These are phyloP conservation scores for Karstenula rhodostoma DNA, from an alignment of 2,329 filamentous ascomycete species.

Conservation along the genomic window DNA sequence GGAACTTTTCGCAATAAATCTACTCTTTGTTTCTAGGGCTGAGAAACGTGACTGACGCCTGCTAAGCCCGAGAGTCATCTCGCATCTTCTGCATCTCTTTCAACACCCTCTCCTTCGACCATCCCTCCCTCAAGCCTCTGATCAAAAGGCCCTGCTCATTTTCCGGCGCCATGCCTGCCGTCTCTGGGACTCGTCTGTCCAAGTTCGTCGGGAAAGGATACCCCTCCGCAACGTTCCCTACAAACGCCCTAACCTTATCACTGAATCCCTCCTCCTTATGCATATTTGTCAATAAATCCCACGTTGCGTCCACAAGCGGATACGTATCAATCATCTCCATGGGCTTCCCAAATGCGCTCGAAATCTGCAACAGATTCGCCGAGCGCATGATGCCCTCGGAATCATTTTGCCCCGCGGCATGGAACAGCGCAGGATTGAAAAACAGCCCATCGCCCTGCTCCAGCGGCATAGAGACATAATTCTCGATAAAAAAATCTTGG, in stretches of 20 bases:
- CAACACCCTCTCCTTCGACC: constrained; percentile 53
- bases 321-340: constrained; percentile 68
- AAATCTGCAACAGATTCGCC: constrained; percentile 47
- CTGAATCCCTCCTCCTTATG: constrained; percentile 50
- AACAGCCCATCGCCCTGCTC: constrained; percentile 67
- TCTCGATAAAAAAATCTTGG: constrained; percentile 61
- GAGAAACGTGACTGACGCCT: neutral
- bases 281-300: constrained; percentile 50
- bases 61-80: constrained; percentile 38
- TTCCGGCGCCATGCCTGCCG: constrained; percentile 66
- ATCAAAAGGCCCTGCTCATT: constrained; percentile 65
- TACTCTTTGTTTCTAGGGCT: too few relatives aligned
- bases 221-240: constrained; percentile 63
- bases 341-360: constrained; percentile 64
- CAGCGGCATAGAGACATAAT: constrained; percentile 63
- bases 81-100: constrained; percentile 50
- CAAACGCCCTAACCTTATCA: constrained; percentile 55
- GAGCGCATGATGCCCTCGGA: constrained; percentile 54
- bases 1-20: too few relatives aligned
- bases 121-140: constrained; percentile 54
- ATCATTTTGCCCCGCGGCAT: constrained; percentile 68
- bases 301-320: constrained; percentile 57
- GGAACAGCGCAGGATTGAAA: constrained; percentile 70
- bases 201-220: constrained; percentile 71
- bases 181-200: constrained; percentile 63